Base-by-base conservation (phyloP, 1,139 yeast species). In the Meyerozyma guilliermondii region DNA sequence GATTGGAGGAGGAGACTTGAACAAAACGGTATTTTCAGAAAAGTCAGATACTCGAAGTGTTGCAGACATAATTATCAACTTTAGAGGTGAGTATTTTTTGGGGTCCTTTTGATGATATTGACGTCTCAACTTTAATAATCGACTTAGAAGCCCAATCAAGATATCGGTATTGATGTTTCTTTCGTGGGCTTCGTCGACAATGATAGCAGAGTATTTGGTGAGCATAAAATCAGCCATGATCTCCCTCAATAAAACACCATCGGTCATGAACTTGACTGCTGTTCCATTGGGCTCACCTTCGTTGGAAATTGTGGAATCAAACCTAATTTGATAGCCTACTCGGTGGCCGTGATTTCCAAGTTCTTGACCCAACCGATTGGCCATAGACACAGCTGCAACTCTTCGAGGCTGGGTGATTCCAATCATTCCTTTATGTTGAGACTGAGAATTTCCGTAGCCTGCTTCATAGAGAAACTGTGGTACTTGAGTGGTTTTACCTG, bases 331-430 rank as follows among this genome's bases (percentile, higher is more conserved):
- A 59, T 92, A 81, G 8, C 92, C 96, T 10, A 94, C 98, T 46
- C 78, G 71, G 24, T 75, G 62, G 4, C 87, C 83, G 51, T 85
- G 88, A 49, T 83, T 76, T 0, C 98, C 98, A 46, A 92, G 66
- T 60, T 92, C 99, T 35, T 74, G 71, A 0, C 82, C 73, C 5
- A 92, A 96, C 65, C 99, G 83, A 43, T 80, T 76, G 1, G 98
- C 92, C 98, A 94, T 92, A 5, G 98, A 87, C 5, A 94, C 95
- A 0, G 98, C 97, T 5, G 99, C 99, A 45, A 92, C 98, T 66
- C 99, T 79, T 69, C 99, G 80, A 0, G 99, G 98, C 63, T 92
- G 98, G 0, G 99, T 92, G 23, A 94, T 74, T 44, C 97, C 98
- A 55, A 92, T 87, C 86, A 91, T 83, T 1, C 97, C 98, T 13